A percentile compares a stretch with the other conserved stretches of the same genome.
phyloP scores from a whole-genome alignment of 2,329 filamentous ascomycete species.

The Fusarium sp. region DNA sequence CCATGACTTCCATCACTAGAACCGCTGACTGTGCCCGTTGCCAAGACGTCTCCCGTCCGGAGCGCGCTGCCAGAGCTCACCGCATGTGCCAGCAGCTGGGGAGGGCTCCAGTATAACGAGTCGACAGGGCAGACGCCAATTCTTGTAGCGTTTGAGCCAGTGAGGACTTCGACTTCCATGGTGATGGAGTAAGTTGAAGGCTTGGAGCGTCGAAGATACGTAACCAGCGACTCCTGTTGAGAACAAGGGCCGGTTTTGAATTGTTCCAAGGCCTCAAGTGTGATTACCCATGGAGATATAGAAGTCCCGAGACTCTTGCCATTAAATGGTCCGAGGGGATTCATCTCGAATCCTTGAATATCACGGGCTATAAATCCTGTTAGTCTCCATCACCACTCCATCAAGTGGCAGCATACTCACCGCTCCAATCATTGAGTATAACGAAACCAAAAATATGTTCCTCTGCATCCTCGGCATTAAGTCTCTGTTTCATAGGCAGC shows the following conservation, averaged over 20 bases:
- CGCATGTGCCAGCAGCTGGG: constrained; percentile 24
- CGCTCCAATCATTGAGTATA: constrained; percentile 71
- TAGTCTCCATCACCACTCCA: not conserved
- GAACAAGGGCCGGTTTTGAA: constrained; percentile 53
- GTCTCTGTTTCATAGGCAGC: constrained; percentile 46
- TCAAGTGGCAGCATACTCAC: constrained; percentile 44
- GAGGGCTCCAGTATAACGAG: constrained; percentile 18
- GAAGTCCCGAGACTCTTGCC: constrained; percentile 69
- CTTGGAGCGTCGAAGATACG: constrained; percentile 49
- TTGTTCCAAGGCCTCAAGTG: constrained; percentile 68
- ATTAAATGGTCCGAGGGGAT: constrained; percentile 69
- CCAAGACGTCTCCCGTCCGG: constrained; percentile 51
- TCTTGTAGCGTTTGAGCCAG: constrained; percentile 5
- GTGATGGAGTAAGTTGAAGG: constrained; percentile 49
- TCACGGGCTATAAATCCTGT: constrained; percentile 58
- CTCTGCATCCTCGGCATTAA: constrained; percentile 59
- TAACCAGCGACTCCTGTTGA: not conserved
- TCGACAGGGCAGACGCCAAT: constrained; percentile 9
- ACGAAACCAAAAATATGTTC: constrained; percentile 72
- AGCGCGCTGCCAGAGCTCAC: constrained; percentile 24
- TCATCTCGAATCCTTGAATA: constrained; percentile 71
- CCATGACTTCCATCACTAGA: constrained; percentile 47
- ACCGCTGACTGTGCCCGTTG: constrained; percentile 55
- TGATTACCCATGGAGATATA: constrained; percentile 71
- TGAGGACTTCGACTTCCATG: constrained; percentile 44